Percentiles rank a stretch among this genome's conserved stretches.
Conservation (phyloP, 2,329 filamentous ascomycete genomes). For the Xylaria sp. region DNA sequence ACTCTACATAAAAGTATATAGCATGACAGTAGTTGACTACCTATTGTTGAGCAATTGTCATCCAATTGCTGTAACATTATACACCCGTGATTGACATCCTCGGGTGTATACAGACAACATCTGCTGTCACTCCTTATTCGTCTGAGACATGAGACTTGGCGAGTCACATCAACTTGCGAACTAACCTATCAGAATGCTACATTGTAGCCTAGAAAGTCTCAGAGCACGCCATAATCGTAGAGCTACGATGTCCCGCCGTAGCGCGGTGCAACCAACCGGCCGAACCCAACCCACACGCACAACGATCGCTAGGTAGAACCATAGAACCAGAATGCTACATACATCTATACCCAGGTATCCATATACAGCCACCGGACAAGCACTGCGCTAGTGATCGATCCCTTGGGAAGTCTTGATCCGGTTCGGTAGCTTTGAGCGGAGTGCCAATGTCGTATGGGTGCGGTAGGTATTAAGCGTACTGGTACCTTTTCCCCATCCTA, state of each 20-base stretch:
- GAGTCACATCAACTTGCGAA: conserved; percentile 4
- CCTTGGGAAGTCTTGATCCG: neutral
- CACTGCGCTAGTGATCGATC: neutral
- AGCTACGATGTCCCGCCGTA: conserved; percentile 19
- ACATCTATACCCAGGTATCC: neutral
- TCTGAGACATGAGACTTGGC: conserved; percentile 18
- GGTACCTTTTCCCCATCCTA: neutral
- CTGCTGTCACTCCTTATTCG: neutral
- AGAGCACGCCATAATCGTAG: conserved; percentile 19
- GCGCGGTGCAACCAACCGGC: conserved; percentile 27
- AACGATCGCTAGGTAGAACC: too few species aligned
- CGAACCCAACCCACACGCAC: neutral
- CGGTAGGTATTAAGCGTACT: neutral
- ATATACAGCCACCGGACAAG: neutral
- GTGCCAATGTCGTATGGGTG: neutral
- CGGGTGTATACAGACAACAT: neutral
- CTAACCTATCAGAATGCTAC: conserved; percentile 3
- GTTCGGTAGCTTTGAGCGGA: conserved; percentile 7
- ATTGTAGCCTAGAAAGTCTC: conserved; percentile 9
- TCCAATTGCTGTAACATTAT: neutral
- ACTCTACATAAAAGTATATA: neutral
- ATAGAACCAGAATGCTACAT: conserved; percentile 1
- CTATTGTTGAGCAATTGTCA: conserved; percentile 6
- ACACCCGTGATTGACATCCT: conserved; percentile 3
- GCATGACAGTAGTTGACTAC: conserved; percentile 17